phyloP scores from a whole-genome alignment of 805 yeast species.

The Phaffomyces antillensis region DNA sequence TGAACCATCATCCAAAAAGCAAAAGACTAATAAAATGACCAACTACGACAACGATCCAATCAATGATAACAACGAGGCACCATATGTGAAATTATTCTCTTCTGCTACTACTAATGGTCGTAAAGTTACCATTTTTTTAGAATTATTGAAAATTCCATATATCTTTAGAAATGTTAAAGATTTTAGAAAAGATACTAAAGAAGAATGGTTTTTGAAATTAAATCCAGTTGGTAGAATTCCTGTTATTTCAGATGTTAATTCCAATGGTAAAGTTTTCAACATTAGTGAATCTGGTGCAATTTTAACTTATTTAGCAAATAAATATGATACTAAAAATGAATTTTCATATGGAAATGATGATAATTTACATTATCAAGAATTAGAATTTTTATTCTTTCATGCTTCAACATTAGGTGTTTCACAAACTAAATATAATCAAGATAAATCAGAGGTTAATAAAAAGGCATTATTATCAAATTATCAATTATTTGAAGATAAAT shows the following conservation, averaged over 20 bases:
- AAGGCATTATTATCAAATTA: conserved; percentile 32
- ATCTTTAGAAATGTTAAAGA: conserved; percentile 31
- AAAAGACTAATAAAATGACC: background rate
- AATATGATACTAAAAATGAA: conserved; percentile 47
- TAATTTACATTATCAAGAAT: conserved; percentile 39
- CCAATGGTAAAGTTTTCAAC: conserved; percentile 33
- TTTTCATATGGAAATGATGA: conserved; percentile 30
- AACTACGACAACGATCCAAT: conserved; percentile 7
- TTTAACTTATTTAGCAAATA: conserved; percentile 47
- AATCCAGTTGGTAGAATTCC: conserved; percentile 63
- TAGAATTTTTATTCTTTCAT: conserved; percentile 50
- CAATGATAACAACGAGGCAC: conserved; percentile 23
- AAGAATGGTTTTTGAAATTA: conserved; percentile 46
- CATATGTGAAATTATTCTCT: conserved; percentile 36
- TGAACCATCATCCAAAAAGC: background rate
- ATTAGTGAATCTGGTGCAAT: conserved; percentile 58
- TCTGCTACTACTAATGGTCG: conserved; percentile 34
- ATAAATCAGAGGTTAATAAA: conserved; percentile 31
- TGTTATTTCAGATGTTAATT: conserved; percentile 32
- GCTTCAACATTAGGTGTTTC: conserved; percentile 53
- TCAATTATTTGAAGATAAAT: conserved; percentile 42
- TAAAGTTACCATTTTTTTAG: conserved; percentile 31
- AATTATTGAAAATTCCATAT: conserved; percentile 27
- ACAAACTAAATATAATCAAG: conserved; percentile 43
- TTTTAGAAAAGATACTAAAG: conserved; percentile 38